Conservation (phyloP, 805 yeast genomes). For the Yamadazyma sp. region DNA sequence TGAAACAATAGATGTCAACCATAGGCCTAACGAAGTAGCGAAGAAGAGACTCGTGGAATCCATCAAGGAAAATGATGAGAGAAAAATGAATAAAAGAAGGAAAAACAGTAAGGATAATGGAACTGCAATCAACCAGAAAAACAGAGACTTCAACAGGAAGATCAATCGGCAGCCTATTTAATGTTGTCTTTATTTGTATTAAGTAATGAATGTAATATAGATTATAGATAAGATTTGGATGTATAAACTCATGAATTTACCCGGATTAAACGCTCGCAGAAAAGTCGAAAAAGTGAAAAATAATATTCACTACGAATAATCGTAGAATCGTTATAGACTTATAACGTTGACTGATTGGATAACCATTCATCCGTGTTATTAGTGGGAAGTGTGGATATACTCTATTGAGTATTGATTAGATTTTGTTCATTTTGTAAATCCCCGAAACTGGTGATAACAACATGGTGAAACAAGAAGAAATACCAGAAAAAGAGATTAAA, state of each 20-base stretch:
- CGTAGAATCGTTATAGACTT: slow-evolving; percentile 4
- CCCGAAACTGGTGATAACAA: too few relatives aligned
- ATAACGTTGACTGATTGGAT: slow-evolving; percentile 4
- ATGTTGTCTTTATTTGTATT: neutral
- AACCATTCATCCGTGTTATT: slow-evolving; percentile 2
- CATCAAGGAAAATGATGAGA: slow-evolving; percentile 36
- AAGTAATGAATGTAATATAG: slow-evolving; percentile 1
- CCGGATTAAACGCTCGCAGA: slow-evolving; percentile 8
- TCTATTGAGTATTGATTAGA: neutral
- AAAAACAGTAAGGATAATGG: slow-evolving; percentile 32
- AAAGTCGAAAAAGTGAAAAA: slow-evolving; percentile 7
- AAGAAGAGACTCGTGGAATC: slow-evolving; percentile 28
- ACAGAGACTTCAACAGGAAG: slow-evolving; percentile 71
- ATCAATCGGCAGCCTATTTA: slow-evolving; percentile 48
- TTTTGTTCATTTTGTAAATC: too few relatives aligned
- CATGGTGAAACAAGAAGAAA: slow-evolving; percentile 18
- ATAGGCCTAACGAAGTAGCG: slow-evolving; percentile 30
- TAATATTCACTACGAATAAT: slow-evolving; percentile 4
- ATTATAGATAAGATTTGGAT: neutral
- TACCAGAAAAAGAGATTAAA: slow-evolving; percentile 34
- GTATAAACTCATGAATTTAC: neutral
- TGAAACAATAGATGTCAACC: neutral
- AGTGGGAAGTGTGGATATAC: neutral
- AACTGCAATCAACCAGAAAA: slow-evolving; percentile 65
- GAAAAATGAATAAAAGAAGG: slow-evolving; percentile 30